phyloP scores from a whole-genome alignment of 2,329 filamentous ascomycete species.

The Tolypocladium capitatum region DNA sequence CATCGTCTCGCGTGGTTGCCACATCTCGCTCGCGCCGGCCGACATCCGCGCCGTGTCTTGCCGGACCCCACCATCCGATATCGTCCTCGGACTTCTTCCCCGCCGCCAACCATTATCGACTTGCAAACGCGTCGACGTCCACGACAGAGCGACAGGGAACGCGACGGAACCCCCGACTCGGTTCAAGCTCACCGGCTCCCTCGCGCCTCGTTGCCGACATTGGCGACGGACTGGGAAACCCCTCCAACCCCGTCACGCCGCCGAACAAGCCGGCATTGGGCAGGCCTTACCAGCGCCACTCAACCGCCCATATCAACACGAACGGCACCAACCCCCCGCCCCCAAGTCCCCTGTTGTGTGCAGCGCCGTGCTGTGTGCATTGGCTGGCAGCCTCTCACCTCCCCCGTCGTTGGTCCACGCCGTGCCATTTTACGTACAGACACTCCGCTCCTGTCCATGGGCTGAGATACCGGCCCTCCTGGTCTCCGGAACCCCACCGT shows the following conservation, averaged over 20 bases:
- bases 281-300: not conserved
- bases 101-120: slow-evolving; percentile 1
- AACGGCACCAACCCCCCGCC: not conserved
- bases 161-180: not conserved
- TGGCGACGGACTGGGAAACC: not conserved
- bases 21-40: not conserved
- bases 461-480: slow-evolving; percentile 3
- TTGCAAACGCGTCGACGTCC: not conserved
- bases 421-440: slow-evolving; percentile 23
- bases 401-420: slow-evolving; percentile 16
- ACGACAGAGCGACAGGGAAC: not conserved
- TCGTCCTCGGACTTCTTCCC: not conserved
- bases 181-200: not conserved
- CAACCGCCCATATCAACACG: not conserved
- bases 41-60: slow-evolving; percentile 2
- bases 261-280: not conserved
- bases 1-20: not conserved
- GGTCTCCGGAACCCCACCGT: slow-evolving; percentile 3
- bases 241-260: not conserved
- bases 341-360: slow-evolving; percentile 4
- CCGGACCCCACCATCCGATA: slow-evolving; percentile 2
- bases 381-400: slow-evolving; percentile 11
- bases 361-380: slow-evolving; percentile 10
- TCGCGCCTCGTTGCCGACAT: not conserved
- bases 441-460: slow-evolving; percentile 7